A percentile compares a stretch with the other conserved stretches of the same genome.
Evolutionary conservation across 2,329 filamentous ascomycete genomes (phyloP).

Genomic region (Zasmidium angulare): DNA sequence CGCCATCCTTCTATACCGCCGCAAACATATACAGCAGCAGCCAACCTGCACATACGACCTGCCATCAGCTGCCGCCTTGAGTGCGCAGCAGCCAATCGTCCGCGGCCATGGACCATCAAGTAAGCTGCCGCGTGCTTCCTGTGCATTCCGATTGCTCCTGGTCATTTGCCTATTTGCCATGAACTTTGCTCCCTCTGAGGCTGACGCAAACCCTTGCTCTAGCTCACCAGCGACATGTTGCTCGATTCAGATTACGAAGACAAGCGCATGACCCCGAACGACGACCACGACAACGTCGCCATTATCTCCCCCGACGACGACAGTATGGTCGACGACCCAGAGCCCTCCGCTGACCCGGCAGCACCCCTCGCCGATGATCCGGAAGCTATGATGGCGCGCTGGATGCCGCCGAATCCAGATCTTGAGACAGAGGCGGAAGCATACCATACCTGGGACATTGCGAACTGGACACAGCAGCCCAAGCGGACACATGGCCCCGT

Average conservation of each 20-base stretch:
- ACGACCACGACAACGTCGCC: constrained; percentile 48
- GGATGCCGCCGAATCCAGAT: constrained; percentile 75
- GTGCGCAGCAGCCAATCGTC: constrained; percentile 12
- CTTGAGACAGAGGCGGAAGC: constrained; percentile 76
- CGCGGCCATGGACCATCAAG: constrained; percentile 13
- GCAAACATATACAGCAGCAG: too few relatives aligned
- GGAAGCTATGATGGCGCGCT: constrained; percentile 80
- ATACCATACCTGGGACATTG: constrained; percentile 81
- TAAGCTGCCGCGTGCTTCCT: constrained; percentile 11
- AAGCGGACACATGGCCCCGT: constrained; percentile 84
- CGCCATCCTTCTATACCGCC: too few relatives aligned
- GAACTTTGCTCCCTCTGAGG: constrained; percentile 1
- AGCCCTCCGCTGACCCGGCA: constrained; percentile 43
- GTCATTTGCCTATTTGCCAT: neutral
- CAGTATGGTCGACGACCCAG: constrained; percentile 55
- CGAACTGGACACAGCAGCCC: constrained; percentile 72
- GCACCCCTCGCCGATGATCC: constrained; percentile 58
- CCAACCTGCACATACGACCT: neutral
- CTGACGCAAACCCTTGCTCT: constrained; percentile 24
- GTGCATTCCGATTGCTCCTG: neutral
- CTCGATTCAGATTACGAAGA: constrained; percentile 64
- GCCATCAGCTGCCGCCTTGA: constrained; percentile 11
- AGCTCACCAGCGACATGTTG: constrained; percentile 64
- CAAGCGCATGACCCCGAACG: constrained; percentile 49
- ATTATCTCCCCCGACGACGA: constrained; percentile 61